Evolutionary conservation across 2,329 filamentous ascomycete species (phyloP).

Genomic region (Teratosphaeria pseudoeucalypti): DNA sequence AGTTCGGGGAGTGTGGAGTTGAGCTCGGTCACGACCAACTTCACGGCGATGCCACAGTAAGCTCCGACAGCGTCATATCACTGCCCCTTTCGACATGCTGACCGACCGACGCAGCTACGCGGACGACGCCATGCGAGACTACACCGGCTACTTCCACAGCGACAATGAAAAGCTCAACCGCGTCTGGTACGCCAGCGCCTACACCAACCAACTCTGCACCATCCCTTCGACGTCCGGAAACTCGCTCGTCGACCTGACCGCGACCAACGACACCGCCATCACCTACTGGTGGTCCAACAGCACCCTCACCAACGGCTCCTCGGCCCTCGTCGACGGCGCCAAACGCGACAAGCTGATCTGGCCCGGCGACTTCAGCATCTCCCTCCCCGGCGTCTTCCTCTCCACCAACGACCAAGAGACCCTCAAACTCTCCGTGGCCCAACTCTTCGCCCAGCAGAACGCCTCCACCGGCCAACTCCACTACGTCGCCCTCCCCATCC

Average conservation of each 20-base stretch:
- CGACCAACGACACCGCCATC: conserved; percentile 17
- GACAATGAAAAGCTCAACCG: conserved; percentile 2
- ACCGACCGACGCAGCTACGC: conserved; percentile 12
- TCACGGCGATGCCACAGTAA: conserved; percentile 33
- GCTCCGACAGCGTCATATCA: background rate
- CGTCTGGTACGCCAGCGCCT: conserved; percentile 42
- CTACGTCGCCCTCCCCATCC: conserved; percentile 34
- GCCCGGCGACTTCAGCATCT: conserved; percentile 28
- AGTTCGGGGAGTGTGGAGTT: conserved; percentile 20
- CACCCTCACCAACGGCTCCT: conserved; percentile 19
- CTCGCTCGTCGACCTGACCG: conserved; percentile 8
- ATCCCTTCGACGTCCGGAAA: conserved; percentile 8
- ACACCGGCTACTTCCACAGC: conserved; percentile 19
- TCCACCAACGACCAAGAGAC: conserved; percentile 6
- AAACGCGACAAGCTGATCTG: conserved; percentile 24
- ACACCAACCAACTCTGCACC: conserved; percentile 25
- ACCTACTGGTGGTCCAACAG: conserved; percentile 24
- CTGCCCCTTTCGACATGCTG: background rate
- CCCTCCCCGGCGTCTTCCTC: conserved; percentile 41
- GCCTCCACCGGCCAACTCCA: conserved; percentile 3
- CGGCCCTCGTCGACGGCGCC: conserved; percentile 27
- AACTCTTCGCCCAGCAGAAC: conserved; percentile 4
- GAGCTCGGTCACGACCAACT: conserved; percentile 31
- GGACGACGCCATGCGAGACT: conserved; percentile 23
- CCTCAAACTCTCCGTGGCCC: conserved; percentile 2